Percentiles rank a stretch among this genome's conserved stretches.
Evolutionary conservation across 2,329 filamentous ascomycete species (phyloP).

Genomic region (Teratosphaeria epicoccoides): DNA sequence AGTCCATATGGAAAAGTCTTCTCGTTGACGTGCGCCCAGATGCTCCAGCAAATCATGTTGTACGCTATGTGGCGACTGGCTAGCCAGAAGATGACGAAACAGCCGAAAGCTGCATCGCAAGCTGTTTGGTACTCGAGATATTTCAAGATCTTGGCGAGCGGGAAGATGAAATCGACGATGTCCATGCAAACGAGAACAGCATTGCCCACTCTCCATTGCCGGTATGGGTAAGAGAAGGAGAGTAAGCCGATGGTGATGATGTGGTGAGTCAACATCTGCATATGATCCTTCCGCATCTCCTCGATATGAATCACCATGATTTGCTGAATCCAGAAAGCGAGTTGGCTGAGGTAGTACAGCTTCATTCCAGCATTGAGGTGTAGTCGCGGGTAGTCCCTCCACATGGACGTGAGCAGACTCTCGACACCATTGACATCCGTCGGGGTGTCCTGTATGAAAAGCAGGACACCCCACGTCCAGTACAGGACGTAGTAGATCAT

Average conservation of each 20-base stretch:
- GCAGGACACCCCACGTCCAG: conserved; percentile 74
- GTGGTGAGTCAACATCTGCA: conserved; percentile 93
- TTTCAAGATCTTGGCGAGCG: conserved; percentile 80
- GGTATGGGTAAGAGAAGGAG: conserved; percentile 72
- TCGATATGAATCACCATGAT: conserved; percentile 92
- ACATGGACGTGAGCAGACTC: conserved; percentile 42
- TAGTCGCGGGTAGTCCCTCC: conserved; percentile 73
- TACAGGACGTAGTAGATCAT: conserved; percentile 72
- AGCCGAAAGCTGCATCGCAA: conserved; percentile 73
- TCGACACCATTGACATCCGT: conserved; percentile 9
- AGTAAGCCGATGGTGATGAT: conserved; percentile 78
- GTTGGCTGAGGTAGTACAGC: conserved; percentile 80
- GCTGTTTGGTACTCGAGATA: conserved; percentile 66
- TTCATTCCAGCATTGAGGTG: conserved; percentile 68
- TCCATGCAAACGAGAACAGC: conserved; percentile 90
- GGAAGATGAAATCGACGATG: conserved; percentile 76
- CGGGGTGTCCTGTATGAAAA: conserved; percentile 21
- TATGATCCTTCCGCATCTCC: conserved; percentile 85
- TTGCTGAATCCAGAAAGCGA: conserved; percentile 89
- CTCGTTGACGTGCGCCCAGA: conserved; percentile 55
- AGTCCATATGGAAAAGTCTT: conserved; percentile 56
- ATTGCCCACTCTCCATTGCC: conserved; percentile 77
- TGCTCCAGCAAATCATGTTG: conserved; percentile 68
- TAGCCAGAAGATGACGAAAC: conserved; percentile 83
- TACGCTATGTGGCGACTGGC: conserved; percentile 73